A percentile compares a stretch with the other conserved stretches of the same genome.
Evolutionary conservation across 176 grass and related monocot genomes (phyloP).

Genomic region (Rhipidocladum racemiflorum): DNA sequence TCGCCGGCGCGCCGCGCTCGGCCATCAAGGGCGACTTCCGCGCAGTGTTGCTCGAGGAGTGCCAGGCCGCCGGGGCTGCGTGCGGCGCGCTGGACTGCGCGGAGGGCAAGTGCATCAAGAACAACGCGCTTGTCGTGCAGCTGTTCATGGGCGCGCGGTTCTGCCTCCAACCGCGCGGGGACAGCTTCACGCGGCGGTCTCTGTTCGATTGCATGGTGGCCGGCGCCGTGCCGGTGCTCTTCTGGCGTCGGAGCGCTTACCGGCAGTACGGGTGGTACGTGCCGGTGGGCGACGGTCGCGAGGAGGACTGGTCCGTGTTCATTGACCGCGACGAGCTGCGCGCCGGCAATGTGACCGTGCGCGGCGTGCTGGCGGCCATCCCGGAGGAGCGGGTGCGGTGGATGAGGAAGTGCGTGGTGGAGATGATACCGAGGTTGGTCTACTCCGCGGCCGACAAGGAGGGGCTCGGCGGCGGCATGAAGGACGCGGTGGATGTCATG

Average conservation of each 20-base stretch:
- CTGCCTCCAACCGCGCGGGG: constrained; percentile 87
- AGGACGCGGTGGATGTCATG: constrained; percentile 72
- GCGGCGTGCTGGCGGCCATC: constrained; percentile 61
- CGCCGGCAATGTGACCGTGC: constrained; percentile 55
- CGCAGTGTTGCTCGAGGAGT: constrained; percentile 50
- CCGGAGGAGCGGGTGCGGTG: constrained; percentile 42
- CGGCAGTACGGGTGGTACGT: constrained; percentile 81
- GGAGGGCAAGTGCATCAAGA: constrained; percentile 56
- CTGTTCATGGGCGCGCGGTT: constrained; percentile 73
- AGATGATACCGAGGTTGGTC: constrained; percentile 76
- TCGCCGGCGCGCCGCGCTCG: constrained; percentile 67
- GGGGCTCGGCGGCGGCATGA: constrained; percentile 68
- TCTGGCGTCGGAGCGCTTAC: constrained; percentile 76
- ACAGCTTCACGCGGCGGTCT: constrained; percentile 85
- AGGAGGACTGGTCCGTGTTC: constrained; percentile 84
- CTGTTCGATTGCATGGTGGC: constrained; percentile 93
- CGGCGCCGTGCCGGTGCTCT: constrained; percentile 80
- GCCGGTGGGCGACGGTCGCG: constrained; percentile 19
- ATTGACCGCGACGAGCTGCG: constrained; percentile 65
- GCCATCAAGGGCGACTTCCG: constrained; percentile 78
- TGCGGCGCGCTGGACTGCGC: constrained; percentile 71
- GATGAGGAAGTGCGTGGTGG: constrained; percentile 69
- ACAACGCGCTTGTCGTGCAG: constrained; percentile 58
- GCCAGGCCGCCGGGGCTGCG: constrained; percentile 41
- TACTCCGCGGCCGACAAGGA: constrained; percentile 43